Conservation (phyloP, 208 protist species). For the Strigomonas galati region DNA sequence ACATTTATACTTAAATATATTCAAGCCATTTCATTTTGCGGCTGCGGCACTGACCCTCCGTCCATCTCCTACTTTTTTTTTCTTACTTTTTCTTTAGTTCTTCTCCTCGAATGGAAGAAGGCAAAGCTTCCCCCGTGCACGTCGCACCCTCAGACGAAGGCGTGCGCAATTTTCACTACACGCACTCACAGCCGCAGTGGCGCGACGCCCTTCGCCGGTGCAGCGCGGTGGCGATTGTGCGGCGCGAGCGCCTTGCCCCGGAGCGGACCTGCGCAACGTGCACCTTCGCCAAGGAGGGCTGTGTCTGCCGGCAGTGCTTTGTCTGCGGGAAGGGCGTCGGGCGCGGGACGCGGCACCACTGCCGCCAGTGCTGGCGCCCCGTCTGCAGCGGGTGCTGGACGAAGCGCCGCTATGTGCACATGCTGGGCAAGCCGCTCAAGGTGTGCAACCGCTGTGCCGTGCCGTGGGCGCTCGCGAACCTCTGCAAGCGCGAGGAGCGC, state of each 20-base stretch:
- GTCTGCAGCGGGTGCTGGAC: constrained; percentile 58
- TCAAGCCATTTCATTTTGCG: too few relatives aligned
- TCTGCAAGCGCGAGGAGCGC: constrained; percentile 27
- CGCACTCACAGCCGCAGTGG: constrained; percentile 59
- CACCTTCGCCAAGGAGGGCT: constrained; percentile 34
- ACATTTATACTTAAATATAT: too few relatives aligned
- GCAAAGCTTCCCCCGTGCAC: too few relatives aligned
- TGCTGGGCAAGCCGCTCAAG: constrained; percentile 31
- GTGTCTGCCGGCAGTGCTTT: constrained; percentile 43
- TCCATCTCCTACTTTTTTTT: too few relatives aligned
- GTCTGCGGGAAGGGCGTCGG: constrained; percentile 32
- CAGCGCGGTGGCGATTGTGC: constrained; percentile 17
- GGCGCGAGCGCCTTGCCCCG: constrained; percentile 26
- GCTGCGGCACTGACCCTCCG: too few relatives aligned
- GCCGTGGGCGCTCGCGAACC: constrained; percentile 43
- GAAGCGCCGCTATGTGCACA: constrained; percentile 45
- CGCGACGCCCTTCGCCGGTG: constrained; percentile 5
- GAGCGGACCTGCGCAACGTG: constrained; percentile 45
- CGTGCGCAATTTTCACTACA: constrained; percentile 43
- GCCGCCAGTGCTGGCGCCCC: constrained; percentile 63
- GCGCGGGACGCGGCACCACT: constrained; percentile 55
- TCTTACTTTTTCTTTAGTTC: too few relatives aligned
- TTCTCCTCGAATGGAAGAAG: too few relatives aligned
- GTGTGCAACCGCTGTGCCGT: constrained; percentile 69
- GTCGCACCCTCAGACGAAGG: too few relatives aligned